Conservation (phyloP, 768 basidiomycete species). For the Leccinellum albellum region DNA sequence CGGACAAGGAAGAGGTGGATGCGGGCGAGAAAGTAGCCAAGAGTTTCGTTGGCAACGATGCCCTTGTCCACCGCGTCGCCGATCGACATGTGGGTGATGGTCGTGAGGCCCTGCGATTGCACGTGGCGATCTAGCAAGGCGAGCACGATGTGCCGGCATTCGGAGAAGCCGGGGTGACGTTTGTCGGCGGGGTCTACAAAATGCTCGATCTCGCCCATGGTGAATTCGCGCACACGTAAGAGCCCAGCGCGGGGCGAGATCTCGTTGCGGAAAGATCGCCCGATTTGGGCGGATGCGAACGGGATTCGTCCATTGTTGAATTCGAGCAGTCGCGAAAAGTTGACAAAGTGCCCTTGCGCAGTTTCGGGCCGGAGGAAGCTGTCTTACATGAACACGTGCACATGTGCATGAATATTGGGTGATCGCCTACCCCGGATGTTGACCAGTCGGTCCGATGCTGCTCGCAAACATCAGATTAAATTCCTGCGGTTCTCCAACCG, state of each 20-base stretch:
- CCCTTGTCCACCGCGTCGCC: constrained; percentile 87
- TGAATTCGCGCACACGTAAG: constrained; percentile 96
- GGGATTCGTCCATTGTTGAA: constrained; percentile 97
- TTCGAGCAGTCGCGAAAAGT: constrained; percentile 93
- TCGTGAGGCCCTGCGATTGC: constrained; percentile 72
- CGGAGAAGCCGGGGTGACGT: constrained; percentile 75
- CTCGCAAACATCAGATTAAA: constrained; percentile 99
- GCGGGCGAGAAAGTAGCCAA: constrained; percentile 94
- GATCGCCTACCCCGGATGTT: constrained; percentile 77
- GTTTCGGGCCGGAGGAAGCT: constrained; percentile 97
- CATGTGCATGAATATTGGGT: not conserved
- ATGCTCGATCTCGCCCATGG: constrained; percentile 99
- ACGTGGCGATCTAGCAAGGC: constrained; percentile 76
- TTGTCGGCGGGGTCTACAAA: constrained; percentile 96
- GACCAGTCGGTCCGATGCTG: constrained; percentile 95
- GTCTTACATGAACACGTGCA: not conserved
- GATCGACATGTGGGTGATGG: constrained; percentile 62
- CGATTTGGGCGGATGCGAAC: constrained; percentile 96
- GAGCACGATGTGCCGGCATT: constrained; percentile 73
- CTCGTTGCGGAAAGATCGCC: constrained; percentile 95
- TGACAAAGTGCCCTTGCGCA: constrained; percentile 97
- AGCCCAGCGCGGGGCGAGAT: constrained; percentile 96
- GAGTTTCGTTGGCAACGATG: constrained; percentile 92
- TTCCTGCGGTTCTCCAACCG: constrained; percentile 86
- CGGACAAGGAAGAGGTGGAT: constrained; percentile 86